Base-by-base conservation (phyloP, 129 eudicot genomes). In the Artemisia annua region DNA sequence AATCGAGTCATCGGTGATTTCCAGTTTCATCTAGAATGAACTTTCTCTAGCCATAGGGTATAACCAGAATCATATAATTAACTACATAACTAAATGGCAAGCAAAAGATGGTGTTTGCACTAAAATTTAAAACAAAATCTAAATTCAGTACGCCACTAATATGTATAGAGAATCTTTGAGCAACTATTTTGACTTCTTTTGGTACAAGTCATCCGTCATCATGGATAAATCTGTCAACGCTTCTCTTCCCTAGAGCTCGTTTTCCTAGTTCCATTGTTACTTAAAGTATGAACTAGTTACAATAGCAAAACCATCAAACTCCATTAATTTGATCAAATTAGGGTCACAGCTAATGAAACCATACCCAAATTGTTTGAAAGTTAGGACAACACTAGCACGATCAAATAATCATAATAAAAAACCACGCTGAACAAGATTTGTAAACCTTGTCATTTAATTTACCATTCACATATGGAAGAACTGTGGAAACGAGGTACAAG, bases 1-100 rank as follows among this genome's bases (percentile, higher is more conserved):
- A 55, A 54, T 53, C 43, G 39, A 18, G 22, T 55, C 72, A 64
- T 14, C 57, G 35, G 32, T 39, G 51, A 63, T 63, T 63, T n/a
- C 26, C 24, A 32, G 19, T 39, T 63, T 32, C 26, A 39, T 39
- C 22, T 18, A 63, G 12, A 63, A 35, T 63, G 52, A 70, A 4
- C 62, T 56, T 44, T 26, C 59, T 15, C 26, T n/a, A 54, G 24
- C 17, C 69, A 63, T 46, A 10, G 0, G 46, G 46, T 17, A 57
- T 17, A 4, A 24, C 28, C 28, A 61, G 19, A 24, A 61, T 35
- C 46, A 13, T 13, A 28, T 28, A 12, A 61, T 61, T 7, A 30
- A 51, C 24, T 18, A 43, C 56, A 70, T 55, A 56, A 19, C 8
- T 35, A 39, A 71, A 11, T 43, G 20, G 24, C 46, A 71, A 44